Base-by-base conservation (phyloP, 176 grass and related monocot species). In the Carex scoparia region DNA sequence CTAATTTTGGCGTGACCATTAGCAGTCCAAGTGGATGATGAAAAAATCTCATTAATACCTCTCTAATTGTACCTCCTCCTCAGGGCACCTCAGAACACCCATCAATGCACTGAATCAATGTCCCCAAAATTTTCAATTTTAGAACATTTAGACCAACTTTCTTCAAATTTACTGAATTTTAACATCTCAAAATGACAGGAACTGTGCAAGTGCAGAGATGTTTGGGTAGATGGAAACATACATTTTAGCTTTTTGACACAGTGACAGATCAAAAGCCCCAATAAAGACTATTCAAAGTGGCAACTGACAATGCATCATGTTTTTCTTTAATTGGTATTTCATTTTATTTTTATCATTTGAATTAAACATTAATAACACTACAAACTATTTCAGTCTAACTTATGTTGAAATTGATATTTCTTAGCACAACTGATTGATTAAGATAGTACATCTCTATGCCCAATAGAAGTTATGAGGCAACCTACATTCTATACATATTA, bases 51-150 rank as follows among this genome's bases (percentile, higher is more conserved):
- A 44, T 35, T 35, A 49, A 49, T 66, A 28, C 5, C 28, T 61
- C 79, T 81, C 58, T 48, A 64, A 58, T 60, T 3, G 59, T 64
- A 65, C 62, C 81, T 83, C 44, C 40, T 32, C 64, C 61, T 54
- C 81, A 83, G 62, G 42, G 62, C 79, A 64, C 49, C 73, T 33
- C 73, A 65, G 61, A 48, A 14, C 62, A 83, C 3, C 60, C 81
- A 83, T 83, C 63, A 83, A 83, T 83, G 81, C 63, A 83, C 61
- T 66, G 33, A 64, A 65, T 82, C 37, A 31, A 67, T 66, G 60
- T 65, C 18, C 40, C 80, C 61, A 46, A 66, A 67, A 9, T 65
- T 68, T 55, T 18, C 16, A 68, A 49, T 32, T 66, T 54, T 68
- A 32, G 30, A 68, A 30, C n/a, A 54, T 49, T 32, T 1, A 61